A percentile compares a stretch with the other conserved stretches of the same genome.
These are phyloP conservation scores for Yamadazyma akitaensis DNA, from an alignment of 805 yeast genomes.

Conservation along the genomic window DNA sequence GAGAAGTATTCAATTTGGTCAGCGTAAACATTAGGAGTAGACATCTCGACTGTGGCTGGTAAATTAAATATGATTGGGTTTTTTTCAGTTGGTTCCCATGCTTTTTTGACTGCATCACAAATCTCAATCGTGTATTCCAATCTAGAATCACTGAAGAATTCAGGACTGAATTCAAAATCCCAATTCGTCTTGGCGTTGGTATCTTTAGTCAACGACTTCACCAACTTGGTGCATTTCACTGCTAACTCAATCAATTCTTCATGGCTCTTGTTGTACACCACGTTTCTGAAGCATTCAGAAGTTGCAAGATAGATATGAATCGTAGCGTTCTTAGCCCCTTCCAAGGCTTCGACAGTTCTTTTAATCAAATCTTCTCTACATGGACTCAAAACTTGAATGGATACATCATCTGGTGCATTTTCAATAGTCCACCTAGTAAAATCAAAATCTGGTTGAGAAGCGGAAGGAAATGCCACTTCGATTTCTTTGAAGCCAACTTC, in stretches of 20 bases:
- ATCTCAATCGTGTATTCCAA: constrained; percentile 60
- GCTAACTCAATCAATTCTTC: constrained; percentile 60
- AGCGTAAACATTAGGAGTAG: constrained; percentile 79
- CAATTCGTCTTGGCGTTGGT: constrained; percentile 58
- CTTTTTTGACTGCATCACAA: constrained; percentile 71
- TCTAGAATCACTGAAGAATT: constrained; percentile 70
- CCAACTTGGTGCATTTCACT: constrained; percentile 58
- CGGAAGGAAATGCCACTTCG: constrained; percentile 80
- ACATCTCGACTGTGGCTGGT: constrained; percentile 83
- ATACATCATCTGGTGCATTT: constrained; percentile 71
- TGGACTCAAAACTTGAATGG: constrained; percentile 72
- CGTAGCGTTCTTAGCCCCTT: constrained; percentile 74
- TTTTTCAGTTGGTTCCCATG: constrained; percentile 67
- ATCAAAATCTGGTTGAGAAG: constrained; percentile 77
- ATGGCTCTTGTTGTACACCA: constrained; percentile 63
- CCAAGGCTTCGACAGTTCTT: constrained; percentile 68
- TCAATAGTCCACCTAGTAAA: constrained; percentile 74
- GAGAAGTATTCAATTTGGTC: constrained; percentile 79
- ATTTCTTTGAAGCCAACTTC: constrained; percentile 80
- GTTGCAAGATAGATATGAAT: constrained; percentile 76
- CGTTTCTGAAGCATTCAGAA: constrained; percentile 67
- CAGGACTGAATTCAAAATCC: constrained; percentile 80
- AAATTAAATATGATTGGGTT: constrained; percentile 74
- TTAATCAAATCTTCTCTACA: constrained; percentile 71
- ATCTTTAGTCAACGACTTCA: constrained; percentile 67